Percentiles rank a stretch among this genome's conserved stretches.
phyloP scores from a whole-genome alignment of 495 filamentous ascomycete genomes.

The Tricharina praecox region DNA sequence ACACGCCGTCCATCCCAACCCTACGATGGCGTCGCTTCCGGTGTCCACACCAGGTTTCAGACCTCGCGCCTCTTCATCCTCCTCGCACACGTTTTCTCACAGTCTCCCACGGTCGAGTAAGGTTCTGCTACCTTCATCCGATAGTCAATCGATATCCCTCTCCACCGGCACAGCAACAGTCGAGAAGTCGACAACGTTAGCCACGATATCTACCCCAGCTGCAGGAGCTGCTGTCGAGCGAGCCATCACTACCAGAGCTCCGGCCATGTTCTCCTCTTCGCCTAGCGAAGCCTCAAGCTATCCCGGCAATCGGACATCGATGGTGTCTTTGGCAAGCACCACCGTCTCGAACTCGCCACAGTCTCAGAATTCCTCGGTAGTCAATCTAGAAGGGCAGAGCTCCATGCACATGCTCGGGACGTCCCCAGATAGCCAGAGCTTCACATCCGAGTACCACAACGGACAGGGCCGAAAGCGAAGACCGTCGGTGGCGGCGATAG shows the following conservation, averaged over 20 bases:
- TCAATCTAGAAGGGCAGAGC: constrained; percentile 10
- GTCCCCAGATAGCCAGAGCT: constrained; percentile 7
- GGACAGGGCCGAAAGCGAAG: constrained; percentile 9
- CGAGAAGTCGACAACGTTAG: constrained; percentile 20
- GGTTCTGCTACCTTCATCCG: not conserved
- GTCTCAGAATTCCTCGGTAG: constrained; percentile 1
- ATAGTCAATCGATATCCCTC: not conserved
- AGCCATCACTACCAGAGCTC: constrained; percentile 13
- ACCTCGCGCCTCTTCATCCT: not conserved
- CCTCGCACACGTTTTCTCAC: too few species aligned
- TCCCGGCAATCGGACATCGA: not conserved
- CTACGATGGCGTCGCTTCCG: constrained; percentile 1
- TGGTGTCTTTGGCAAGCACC: not conserved
- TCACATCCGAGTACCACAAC: constrained; percentile 1
- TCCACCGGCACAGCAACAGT: constrained; percentile 12
- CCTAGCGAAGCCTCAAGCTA: not conserved
- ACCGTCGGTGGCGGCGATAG: constrained; percentile 5
- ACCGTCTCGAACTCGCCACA: not conserved
- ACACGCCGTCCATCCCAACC: not conserved
- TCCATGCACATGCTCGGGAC: not conserved
- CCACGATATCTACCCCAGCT: constrained; percentile 21
- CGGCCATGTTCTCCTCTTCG: not conserved
- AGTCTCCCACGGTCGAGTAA: not conserved
- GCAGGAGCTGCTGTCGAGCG: constrained; percentile 20
- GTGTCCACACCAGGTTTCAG: not conserved